phyloP scores from a whole-genome alignment of 176 grass and related monocot species.

The Saccharum officinarum region DNA sequence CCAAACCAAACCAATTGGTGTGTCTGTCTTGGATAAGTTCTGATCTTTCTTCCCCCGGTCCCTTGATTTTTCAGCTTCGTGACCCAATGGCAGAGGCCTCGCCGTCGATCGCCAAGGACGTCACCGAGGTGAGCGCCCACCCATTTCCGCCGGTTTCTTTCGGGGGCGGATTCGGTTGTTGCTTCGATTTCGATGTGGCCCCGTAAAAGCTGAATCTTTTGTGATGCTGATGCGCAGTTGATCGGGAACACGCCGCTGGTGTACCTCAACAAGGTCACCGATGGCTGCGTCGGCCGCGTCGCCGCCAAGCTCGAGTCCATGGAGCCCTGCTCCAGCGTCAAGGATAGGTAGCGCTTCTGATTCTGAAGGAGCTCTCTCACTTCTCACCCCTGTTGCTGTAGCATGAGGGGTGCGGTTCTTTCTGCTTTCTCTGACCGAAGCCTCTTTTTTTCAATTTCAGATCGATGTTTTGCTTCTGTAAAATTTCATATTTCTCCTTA shows the following conservation, averaged over 20 bases:
- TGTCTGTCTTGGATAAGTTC: background rate
- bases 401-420: background rate
- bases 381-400: background rate
- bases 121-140: slow-evolving; percentile 60
- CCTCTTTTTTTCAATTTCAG: background rate
- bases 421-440: background rate
- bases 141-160: background rate
- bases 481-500: background rate
- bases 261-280: slow-evolving; percentile 80
- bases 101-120: slow-evolving; percentile 63
- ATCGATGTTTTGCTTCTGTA: background rate
- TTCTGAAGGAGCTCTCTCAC: too few species aligned
- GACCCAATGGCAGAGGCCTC: slow-evolving; percentile 54
- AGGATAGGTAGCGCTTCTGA: slow-evolving; percentile 58
- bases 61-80: background rate
- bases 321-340: slow-evolving; percentile 99
- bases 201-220: background rate
- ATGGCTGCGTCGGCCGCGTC: slow-evolving; percentile 64
- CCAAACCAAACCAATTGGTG: background rate
- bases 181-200: background rate
- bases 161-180: background rate
- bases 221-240: slow-evolving; percentile 37
- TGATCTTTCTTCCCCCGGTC: background rate
- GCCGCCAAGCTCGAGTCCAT: slow-evolving; percentile 93
- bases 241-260: slow-evolving; percentile 94